Evolutionary conservation across 2,329 filamentous ascomycete species (phyloP), one percentile per base, ranked within the genome.

Genomic region (Botrytis byssoidea): DNA sequence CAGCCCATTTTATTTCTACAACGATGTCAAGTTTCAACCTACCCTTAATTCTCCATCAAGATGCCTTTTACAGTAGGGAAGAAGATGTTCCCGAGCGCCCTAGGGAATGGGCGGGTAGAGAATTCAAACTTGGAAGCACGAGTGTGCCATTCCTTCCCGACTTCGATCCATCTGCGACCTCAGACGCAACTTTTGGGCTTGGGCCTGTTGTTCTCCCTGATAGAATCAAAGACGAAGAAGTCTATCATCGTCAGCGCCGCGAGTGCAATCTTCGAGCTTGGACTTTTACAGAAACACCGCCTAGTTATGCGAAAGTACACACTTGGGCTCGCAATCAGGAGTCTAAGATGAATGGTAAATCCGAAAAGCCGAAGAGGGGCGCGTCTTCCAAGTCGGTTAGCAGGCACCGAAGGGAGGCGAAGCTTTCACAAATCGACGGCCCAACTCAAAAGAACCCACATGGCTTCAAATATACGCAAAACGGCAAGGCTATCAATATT

Each of bases 391-490:
- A 61, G 48, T 16, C 57, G 32, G 20, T 48, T 57, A 32, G 51
- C 76, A 63, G 78, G 76, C 35, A 77, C 76, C n/a, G 48, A 42
- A 42, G 22, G 20, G 78, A 78, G 42, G 63, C 70, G 9, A 84
- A 84, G 77, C 81, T 94, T 9, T 97, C 94, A 1, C 95, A 98
- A 80, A 95, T 98, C 71, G 93, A 97, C 69, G 94, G 92, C 0
- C 90, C 94, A 0, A 98, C 95, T 0, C 95, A 95, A 70, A 92
- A 88, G 80, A 93, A 93, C 78, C 91, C 89, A 75, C 87, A 95
- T 80, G 93, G 92, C 0, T 95, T 95, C 85, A 96, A 95, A 80
- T 97, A 93, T 81, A 94, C 92, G 0, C 94, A 95, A 77, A 93
- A 91, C 79, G 87, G 88, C 75, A 89, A 90, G 77, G 91, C 91